These are phyloP conservation scores for Kazachstania psychrophila DNA, from an alignment of 805 yeast species.

Conservation along the genomic window DNA sequence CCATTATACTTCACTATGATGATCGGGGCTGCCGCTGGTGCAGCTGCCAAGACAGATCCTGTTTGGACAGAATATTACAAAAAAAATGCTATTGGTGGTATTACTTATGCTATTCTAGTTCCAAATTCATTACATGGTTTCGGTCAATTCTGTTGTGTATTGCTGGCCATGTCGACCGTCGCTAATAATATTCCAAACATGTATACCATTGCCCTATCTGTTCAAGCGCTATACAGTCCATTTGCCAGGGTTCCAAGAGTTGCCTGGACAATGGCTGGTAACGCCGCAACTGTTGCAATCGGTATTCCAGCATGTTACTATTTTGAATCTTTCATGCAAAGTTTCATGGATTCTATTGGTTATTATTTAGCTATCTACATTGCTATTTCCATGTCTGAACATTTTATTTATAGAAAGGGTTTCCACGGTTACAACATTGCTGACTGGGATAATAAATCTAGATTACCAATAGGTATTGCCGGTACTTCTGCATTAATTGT, in stretches of 20 bases:
- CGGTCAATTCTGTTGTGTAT: conserved; percentile 80
- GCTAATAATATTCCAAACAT: conserved; percentile 88
- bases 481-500: conserved; percentile 70
- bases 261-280: conserved; percentile 69
- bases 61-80: conserved; percentile 43
- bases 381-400: conserved; percentile 66
- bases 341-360: conserved; percentile 85
- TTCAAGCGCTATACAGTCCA: conserved; percentile 73
- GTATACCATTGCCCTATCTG: conserved; percentile 80
- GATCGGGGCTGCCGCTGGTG: conserved; percentile 78
- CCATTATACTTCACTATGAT: conserved; percentile 66
- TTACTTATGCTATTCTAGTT: conserved; percentile 68
- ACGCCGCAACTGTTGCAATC: conserved; percentile 68
- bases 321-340: conserved; percentile 61
- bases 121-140: conserved; percentile 74
- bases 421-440: conserved; percentile 52
- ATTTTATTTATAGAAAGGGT: conserved; percentile 64
- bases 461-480: conserved; percentile 67
- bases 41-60: conserved; percentile 45
- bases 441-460: conserved; percentile 45
- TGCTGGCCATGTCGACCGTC: conserved; percentile 75
- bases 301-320: conserved; percentile 79
- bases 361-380: conserved; percentile 84
- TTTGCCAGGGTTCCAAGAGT: conserved; percentile 71
- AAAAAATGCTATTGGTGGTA: conserved; percentile 62